Percentiles rank a stretch among this genome's conserved stretches.
Evolutionary conservation across 768 basidiomycete genomes (phyloP).

Genomic region (Russula griseocarnosa): DNA sequence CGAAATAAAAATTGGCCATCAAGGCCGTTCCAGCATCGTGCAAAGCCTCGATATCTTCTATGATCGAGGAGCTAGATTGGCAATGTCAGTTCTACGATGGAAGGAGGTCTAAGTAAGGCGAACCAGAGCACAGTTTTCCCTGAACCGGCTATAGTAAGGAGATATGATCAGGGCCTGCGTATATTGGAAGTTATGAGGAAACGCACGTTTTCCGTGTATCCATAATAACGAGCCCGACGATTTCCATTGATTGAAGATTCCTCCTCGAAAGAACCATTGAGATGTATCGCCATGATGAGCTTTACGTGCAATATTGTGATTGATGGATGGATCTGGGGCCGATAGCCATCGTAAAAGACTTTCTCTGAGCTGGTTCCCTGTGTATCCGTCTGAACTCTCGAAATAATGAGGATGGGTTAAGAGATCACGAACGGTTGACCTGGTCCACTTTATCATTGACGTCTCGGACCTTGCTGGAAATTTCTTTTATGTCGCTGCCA

Average conservation of each 20-base stretch:
- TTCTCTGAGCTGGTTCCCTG: neutral
- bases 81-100: neutral
- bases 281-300: neutral
- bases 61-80: too few species aligned
- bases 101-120: neutral
- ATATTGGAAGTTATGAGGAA: neutral
- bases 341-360: neutral
- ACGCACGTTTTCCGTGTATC: conserved; percentile 2
- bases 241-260: neutral
- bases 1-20: too few species aligned
- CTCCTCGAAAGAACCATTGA: neutral
- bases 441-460: neutral
- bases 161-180: neutral
- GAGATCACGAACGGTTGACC: neutral
- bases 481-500: neutral
- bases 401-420: too few species aligned
- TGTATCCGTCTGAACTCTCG: neutral
- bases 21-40: too few species aligned
- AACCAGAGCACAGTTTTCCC: conserved; percentile 17
- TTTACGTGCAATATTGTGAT: neutral
- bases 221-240: neutral
- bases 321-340: neutral
- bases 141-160: neutral
- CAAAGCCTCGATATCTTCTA: too few species aligned
- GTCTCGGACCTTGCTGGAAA: neutral